Conservation (phyloP, 106 monocot genomes). For the Dioscorea dumetorum region DNA sequence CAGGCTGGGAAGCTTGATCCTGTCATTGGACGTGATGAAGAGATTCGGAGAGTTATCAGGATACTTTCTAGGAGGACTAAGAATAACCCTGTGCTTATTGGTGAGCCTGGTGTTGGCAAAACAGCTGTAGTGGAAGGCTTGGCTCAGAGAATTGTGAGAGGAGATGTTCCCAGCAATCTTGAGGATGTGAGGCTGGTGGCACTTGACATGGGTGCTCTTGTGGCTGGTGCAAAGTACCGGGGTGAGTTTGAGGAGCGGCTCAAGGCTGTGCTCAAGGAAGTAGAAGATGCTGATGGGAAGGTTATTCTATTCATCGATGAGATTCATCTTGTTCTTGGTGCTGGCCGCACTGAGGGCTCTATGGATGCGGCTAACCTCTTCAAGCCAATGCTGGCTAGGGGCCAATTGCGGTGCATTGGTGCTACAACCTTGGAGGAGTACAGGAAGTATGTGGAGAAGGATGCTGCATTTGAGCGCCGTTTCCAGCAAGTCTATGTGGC, state of each 20-base stretch:
- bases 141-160: slow-evolving; percentile 58
- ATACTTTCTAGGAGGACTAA: slow-evolving; percentile 55
- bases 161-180: slow-evolving; percentile 59
- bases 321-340: slow-evolving; percentile 66
- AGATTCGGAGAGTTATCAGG: slow-evolving; percentile 44
- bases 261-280: slow-evolving; percentile 62
- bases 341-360: slow-evolving; percentile 49
- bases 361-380: slow-evolving; percentile 68
- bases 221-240: slow-evolving; percentile 58
- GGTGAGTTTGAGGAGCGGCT: slow-evolving; percentile 67
- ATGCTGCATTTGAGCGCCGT: slow-evolving; percentile 44
- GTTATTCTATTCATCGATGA: slow-evolving; percentile 75
- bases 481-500: slow-evolving; percentile 64
- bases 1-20: slow-evolving; percentile 60
- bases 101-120: slow-evolving; percentile 77
- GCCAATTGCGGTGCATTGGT: slow-evolving; percentile 56
- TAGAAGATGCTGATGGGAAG: slow-evolving; percentile 59
- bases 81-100: slow-evolving; percentile 67
- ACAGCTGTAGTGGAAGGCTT: slow-evolving; percentile 71
- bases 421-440: slow-evolving; percentile 72
- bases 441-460: slow-evolving; percentile 65
- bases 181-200: slow-evolving; percentile 49
- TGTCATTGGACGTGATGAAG: slow-evolving; percentile 62
- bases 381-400: slow-evolving; percentile 65
- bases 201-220: slow-evolving; percentile 57